Evolutionary conservation across 2,329 filamentous ascomycete species (phyloP).

Genomic region (Aspergillus sp.): DNA sequence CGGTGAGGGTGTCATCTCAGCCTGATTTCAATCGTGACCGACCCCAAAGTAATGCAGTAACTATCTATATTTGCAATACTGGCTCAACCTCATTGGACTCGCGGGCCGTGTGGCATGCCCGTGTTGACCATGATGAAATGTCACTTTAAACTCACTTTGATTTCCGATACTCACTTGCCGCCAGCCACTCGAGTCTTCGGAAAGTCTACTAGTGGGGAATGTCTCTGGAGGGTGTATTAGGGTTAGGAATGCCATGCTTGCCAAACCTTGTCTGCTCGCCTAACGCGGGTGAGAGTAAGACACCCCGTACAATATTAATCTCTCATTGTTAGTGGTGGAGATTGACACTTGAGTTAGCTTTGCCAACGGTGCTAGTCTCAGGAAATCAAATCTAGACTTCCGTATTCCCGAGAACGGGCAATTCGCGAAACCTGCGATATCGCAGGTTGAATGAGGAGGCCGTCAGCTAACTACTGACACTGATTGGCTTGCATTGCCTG

Average conservation of each 20-base stretch:
- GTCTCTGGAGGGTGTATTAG: conserved; percentile 30
- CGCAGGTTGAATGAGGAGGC: neutral
- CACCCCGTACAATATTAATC: neutral
- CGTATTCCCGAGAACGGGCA: neutral
- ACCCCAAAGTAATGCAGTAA: conserved; percentile 13
- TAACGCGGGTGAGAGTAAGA: neutral
- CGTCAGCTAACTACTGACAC: neutral
- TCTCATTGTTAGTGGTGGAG: neutral
- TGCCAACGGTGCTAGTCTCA: neutral
- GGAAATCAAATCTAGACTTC: neutral
- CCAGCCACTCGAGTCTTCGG: neutral
- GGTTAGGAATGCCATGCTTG: conserved; percentile 26
- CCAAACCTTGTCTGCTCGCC: conserved; percentile 24
- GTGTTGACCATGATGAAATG: neutral
- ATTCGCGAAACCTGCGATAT: neutral
- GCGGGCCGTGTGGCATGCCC: conserved; percentile 11
- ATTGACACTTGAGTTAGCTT: neutral
- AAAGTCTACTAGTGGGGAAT: conserved; percentile 17
- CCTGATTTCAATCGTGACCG: neutral
- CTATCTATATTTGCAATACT: conserved; percentile 18
- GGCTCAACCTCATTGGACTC: conserved; percentile 20
- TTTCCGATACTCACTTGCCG: conserved; percentile 9
- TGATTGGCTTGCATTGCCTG: neutral
- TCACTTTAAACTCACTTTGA: neutral
- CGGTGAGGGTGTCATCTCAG: neutral